These are phyloP conservation scores for Elaphomyces granulatus DNA, from an alignment of 495 filamentous ascomycete genomes.

Conservation along the genomic window DNA sequence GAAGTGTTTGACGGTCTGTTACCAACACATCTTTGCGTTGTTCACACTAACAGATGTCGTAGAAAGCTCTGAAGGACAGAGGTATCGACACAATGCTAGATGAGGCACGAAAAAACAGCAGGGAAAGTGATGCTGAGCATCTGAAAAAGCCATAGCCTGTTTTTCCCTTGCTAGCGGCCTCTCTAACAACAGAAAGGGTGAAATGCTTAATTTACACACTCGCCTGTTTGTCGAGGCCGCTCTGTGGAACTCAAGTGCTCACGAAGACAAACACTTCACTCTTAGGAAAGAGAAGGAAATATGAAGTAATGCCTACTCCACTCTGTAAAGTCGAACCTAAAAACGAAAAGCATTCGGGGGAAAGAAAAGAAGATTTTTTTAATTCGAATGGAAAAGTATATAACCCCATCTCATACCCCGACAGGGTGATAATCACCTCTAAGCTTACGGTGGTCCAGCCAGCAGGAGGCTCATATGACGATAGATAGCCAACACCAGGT, in stretches of 20 bases:
- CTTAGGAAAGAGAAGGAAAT: background rate
- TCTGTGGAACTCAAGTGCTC: background rate
- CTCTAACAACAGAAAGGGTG: constrained; percentile 1
- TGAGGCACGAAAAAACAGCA: constrained; percentile 68
- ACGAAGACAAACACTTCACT: too few relatives aligned
- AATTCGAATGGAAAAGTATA: too few relatives aligned
- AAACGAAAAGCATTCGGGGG: background rate
- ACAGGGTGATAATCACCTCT: too few relatives aligned
- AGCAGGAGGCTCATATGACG: too few relatives aligned
- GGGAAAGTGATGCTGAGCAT: constrained; percentile 62
- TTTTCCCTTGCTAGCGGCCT: background rate
- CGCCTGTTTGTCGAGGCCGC: background rate
- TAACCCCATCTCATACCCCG: too few relatives aligned
- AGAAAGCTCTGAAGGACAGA: constrained; percentile 70
- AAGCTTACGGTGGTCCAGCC: too few relatives aligned
- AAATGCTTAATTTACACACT: background rate
- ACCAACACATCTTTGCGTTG: background rate
- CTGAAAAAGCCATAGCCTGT: constrained; percentile 37
- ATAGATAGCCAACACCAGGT: too few relatives aligned
- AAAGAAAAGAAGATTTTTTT: too few relatives aligned
- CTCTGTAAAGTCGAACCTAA: too few relatives aligned
- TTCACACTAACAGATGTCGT: constrained; percentile 4
- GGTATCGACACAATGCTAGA: constrained; percentile 80
- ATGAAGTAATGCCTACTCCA: background rate
- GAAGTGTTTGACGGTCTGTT: constrained; percentile 60